Conservation (phyloP, 305 asterid species). For the Plantago rigida region DNA sequence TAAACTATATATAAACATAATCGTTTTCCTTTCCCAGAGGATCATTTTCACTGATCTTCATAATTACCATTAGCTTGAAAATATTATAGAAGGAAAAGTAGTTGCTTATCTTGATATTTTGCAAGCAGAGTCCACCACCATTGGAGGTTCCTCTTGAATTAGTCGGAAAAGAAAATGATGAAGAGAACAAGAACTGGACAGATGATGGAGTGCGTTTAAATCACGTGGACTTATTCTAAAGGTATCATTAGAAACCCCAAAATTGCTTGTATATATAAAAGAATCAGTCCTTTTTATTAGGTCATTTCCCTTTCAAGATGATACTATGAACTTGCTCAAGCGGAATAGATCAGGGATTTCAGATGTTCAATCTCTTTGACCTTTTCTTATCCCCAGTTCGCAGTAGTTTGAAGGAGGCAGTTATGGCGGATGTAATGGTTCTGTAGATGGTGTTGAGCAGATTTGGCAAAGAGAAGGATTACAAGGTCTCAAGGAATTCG, state of each 20-base stretch:
- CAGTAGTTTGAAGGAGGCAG: too few relatives aligned
- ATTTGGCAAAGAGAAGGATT: too few relatives aligned
- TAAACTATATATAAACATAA: neutral
- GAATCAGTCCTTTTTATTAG: too few relatives aligned
- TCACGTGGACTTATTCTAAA: constrained; percentile 62
- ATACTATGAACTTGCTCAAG: too few relatives aligned
- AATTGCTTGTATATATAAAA: too few relatives aligned
- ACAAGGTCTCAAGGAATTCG: too few relatives aligned
- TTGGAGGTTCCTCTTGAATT: constrained; percentile 63
- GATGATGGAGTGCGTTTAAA: constrained; percentile 64
- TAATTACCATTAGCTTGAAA: neutral
- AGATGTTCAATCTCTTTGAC: too few relatives aligned
- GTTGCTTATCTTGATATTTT: constrained; percentile 5
- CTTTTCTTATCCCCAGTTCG: too few relatives aligned
- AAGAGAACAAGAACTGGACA: constrained; percentile 55
- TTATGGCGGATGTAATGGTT: too few relatives aligned
- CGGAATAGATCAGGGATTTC: too few relatives aligned
- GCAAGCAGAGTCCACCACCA: constrained; percentile 70
- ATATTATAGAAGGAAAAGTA: neutral
- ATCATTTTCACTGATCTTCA: neutral
- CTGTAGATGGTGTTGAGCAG: too few relatives aligned
- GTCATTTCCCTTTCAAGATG: too few relatives aligned
- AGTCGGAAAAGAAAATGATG: constrained; percentile 52
- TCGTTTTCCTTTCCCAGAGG: neutral
- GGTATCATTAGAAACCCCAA: constrained; percentile 25